Percentiles rank a stretch among this genome's conserved stretches.
Evolutionary conservation across 1,139 yeast genomes (phyloP).

Genomic region (Protomyces lactucae-debilis): DNA sequence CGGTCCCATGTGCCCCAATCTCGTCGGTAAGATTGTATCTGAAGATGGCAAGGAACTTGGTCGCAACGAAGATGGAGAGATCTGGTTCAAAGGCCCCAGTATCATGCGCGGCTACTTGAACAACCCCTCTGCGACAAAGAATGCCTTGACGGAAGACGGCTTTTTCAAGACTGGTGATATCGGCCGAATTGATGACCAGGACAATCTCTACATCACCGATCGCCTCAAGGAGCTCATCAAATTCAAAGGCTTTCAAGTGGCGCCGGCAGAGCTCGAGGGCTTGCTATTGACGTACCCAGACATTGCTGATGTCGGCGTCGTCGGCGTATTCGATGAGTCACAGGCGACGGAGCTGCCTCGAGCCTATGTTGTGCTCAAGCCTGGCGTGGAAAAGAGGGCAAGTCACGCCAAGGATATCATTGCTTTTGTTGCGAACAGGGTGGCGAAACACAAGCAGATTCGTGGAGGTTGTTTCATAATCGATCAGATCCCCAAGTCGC

Average conservation of each 20-base stretch:
- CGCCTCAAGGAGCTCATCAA: conserved; percentile 68
- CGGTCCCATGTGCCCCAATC: conserved; percentile 75
- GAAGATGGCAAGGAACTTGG: conserved; percentile 85
- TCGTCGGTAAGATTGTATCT: conserved; percentile 81
- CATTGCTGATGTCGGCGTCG: conserved; percentile 41
- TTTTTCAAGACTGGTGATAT: conserved; percentile 64
- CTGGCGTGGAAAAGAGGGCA: conserved; percentile 29
- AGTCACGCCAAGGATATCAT: conserved; percentile 31
- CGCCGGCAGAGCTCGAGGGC: conserved; percentile 75
- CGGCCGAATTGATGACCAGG: conserved; percentile 49
- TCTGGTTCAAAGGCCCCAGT: conserved; percentile 68
- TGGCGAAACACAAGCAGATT: conserved; percentile 42
- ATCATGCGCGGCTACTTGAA: conserved; percentile 57
- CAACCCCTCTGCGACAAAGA: conserved; percentile 40
- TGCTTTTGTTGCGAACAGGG: conserved; percentile 39
- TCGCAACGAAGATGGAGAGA: conserved; percentile 81
- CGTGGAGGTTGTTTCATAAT: conserved; percentile 43
- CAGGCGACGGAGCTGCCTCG: conserved; percentile 42
- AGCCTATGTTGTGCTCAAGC: conserved; percentile 39
- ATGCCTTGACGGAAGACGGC: conserved; percentile 46
- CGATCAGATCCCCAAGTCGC: conserved; percentile 41
- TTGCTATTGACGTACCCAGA: conserved; percentile 48
- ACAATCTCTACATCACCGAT: conserved; percentile 55
- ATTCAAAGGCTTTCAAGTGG: conserved; percentile 66
- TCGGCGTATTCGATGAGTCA: conserved; percentile 38